These are phyloP conservation scores for Scytalidium lignicola DNA, from an alignment of 2,329 filamentous ascomycete genomes.

Conservation along the genomic window DNA sequence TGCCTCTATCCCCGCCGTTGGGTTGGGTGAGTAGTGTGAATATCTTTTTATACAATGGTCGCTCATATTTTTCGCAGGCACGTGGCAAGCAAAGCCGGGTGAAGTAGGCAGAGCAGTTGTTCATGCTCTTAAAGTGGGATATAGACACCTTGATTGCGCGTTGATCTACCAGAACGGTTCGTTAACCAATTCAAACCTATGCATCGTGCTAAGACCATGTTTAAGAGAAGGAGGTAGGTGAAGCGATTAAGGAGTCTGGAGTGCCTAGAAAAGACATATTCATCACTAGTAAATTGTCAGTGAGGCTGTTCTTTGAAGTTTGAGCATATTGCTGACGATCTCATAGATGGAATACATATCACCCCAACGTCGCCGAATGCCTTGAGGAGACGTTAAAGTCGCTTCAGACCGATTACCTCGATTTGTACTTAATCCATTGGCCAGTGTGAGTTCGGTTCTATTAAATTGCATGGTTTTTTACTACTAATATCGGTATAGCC, in stretches of 20 bases:
- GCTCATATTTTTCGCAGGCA: slow-evolving; percentile 1
- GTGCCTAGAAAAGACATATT: slow-evolving; percentile 33
- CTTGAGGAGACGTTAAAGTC: slow-evolving; percentile 43
- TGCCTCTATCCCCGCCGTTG: slow-evolving; percentile 32
- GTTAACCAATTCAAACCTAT: neutral
- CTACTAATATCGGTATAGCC: neutral
- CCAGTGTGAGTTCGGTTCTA: slow-evolving; percentile 4
- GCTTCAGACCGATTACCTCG: slow-evolving; percentile 48
- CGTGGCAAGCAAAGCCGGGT: slow-evolving; percentile 20
- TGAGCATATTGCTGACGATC: neutral
- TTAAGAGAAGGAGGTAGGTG: slow-evolving; percentile 33
- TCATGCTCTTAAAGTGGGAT: slow-evolving; percentile 59
- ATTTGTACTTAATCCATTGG: slow-evolving; percentile 39
- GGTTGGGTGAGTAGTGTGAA: slow-evolving; percentile 21
- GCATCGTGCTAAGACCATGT: neutral
- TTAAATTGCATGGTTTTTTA: neutral
- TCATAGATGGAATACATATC: slow-evolving; percentile 46
- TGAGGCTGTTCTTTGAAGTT: neutral
- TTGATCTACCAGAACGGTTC: slow-evolving; percentile 6
- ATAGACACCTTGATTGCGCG: slow-evolving; percentile 25
- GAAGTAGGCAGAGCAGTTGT: slow-evolving; percentile 43
- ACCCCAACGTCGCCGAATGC: slow-evolving; percentile 41
- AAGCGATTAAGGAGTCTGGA: slow-evolving; percentile 29
- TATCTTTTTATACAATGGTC: neutral
- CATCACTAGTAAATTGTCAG: slow-evolving; percentile 46